These are phyloP conservation scores for Artemisia annua DNA, from an alignment of 129 eudicot species.

Conservation along the genomic window DNA sequence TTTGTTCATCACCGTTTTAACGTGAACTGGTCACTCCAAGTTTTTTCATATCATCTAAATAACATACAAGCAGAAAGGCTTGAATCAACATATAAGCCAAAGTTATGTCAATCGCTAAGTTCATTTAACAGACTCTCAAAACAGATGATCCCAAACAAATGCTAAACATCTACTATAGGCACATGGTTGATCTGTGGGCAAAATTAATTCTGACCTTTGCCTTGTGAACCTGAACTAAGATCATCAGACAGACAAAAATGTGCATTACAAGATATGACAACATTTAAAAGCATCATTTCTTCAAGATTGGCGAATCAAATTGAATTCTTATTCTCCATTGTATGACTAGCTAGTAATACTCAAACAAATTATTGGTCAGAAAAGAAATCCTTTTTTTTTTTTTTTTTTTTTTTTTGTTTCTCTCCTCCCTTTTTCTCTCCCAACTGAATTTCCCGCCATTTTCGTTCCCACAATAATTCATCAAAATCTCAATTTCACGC, in stretches of 20 bases:
- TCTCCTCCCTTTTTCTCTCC: too few relatives aligned
- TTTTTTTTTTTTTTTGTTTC: too few relatives aligned
- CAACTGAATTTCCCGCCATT: too few relatives aligned
- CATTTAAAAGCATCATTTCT: neutral
- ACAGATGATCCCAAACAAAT: neutral
- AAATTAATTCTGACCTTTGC: neutral
- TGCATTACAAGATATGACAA: neutral
- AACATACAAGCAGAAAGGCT: neutral
- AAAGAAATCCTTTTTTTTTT: too few relatives aligned
- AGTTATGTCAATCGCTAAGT: neutral
- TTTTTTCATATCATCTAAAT: slow-evolving; percentile 1
- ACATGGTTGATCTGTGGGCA: neutral
- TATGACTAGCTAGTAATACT: too few relatives aligned
- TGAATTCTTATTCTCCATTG: neutral
- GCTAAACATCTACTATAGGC: neutral
- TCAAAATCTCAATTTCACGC: too few relatives aligned
- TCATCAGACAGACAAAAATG: neutral
- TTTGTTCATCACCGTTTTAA: neutral
- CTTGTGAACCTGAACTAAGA: neutral
- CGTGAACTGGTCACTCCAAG: neutral
- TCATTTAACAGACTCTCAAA: neutral
- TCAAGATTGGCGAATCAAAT: neutral
- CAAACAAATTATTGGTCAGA: too few relatives aligned
- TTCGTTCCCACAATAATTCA: too few relatives aligned
- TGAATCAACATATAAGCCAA: neutral